A percentile compares a stretch with the other conserved stretches of the same genome.
These are phyloP conservation scores for Zygotorulaspora florentina DNA, from an alignment of 805 yeast genomes.

Conservation along the genomic window DNA sequence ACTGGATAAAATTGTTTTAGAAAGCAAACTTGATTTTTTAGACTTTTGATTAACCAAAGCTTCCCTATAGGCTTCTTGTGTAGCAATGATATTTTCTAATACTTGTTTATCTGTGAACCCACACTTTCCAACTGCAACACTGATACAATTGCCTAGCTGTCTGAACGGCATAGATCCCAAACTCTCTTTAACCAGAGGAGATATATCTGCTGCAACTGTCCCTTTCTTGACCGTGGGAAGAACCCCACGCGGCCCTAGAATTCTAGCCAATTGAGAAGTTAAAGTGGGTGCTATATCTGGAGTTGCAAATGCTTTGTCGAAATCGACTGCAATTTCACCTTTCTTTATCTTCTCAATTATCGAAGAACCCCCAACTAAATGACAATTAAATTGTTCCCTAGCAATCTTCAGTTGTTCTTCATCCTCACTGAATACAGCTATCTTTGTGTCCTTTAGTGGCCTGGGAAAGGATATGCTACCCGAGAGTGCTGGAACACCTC, in stretches of 20 bases:
- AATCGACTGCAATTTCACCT: slow-evolving; percentile 48
- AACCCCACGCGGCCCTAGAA: slow-evolving; percentile 82
- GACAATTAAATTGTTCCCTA: slow-evolving; percentile 51
- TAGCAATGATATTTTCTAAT: slow-evolving; percentile 62
- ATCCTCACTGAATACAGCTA: slow-evolving; percentile 64
- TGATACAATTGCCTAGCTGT: slow-evolving; percentile 58
- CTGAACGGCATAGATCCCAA: slow-evolving; percentile 73
- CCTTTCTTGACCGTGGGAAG: slow-evolving; percentile 87
- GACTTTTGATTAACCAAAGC: slow-evolving; percentile 53
- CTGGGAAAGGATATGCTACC: slow-evolving; percentile 73
- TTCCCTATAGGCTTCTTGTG: slow-evolving; percentile 55
- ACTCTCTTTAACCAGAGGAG: slow-evolving; percentile 47
- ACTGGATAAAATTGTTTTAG: slow-evolving; percentile 62
- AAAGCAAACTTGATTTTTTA: slow-evolving; percentile 65
- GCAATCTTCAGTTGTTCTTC: slow-evolving; percentile 52
- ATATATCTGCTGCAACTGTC: slow-evolving; percentile 70
- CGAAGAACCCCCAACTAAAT: slow-evolving; percentile 67
- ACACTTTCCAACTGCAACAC: slow-evolving; percentile 72
- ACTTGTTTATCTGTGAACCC: slow-evolving; percentile 74
- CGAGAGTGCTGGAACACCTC: slow-evolving; percentile 68
- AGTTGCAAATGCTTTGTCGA: slow-evolving; percentile 79
- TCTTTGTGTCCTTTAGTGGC: slow-evolving; percentile 60
- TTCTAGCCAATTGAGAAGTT: slow-evolving; percentile 62
- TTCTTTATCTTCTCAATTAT: slow-evolving; percentile 57
- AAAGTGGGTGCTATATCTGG: slow-evolving; percentile 70